These are phyloP conservation scores for Candida nonsorbophila DNA, from an alignment of 805 yeast genomes.

Conservation along the genomic window DNA sequence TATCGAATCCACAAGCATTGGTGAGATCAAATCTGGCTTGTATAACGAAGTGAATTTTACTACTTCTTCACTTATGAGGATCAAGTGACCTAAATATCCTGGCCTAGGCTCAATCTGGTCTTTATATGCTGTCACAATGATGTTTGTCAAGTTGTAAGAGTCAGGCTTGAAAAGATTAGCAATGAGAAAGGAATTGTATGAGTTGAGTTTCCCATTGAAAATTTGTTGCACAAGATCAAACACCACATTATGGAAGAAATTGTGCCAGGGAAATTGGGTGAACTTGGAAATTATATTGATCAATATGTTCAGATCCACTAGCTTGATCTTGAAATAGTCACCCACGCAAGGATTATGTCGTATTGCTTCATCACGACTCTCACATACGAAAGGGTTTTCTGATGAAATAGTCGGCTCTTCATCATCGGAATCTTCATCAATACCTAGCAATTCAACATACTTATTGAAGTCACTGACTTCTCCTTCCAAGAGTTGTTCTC, in stretches of 20 bases:
- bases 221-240: slow-evolving; percentile 95
- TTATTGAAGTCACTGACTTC: slow-evolving; percentile 15
- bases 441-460: slow-evolving; percentile 18
- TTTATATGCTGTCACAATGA: slow-evolving; percentile 21
- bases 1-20: slow-evolving; percentile 44
- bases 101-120: slow-evolving; percentile 50
- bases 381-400: slow-evolving; percentile 38
- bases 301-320: slow-evolving; percentile 70
- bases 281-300: slow-evolving; percentile 67
- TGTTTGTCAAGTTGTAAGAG: slow-evolving; percentile 18
- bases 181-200: slow-evolving; percentile 58
- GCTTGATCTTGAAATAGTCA: slow-evolving; percentile 76
- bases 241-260: slow-evolving; percentile 93
- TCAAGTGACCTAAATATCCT: slow-evolving; percentile 97
- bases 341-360: slow-evolving; percentile 71
- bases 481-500: slow-evolving; percentile 6
- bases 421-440: slow-evolving; percentile 35
- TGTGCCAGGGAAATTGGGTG: slow-evolving; percentile 91
- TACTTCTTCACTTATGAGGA: slow-evolving; percentile 90
- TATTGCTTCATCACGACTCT: slow-evolving; percentile 24
- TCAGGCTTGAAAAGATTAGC: slow-evolving; percentile 19
- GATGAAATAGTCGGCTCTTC: slow-evolving; percentile 41
- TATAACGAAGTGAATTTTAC: slow-evolving; percentile 74
- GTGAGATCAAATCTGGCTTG: slow-evolving; percentile 55
- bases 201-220: slow-evolving; percentile 86